phyloP scores from a whole-genome alignment of 192 early-diverging fungal species.

The Ambispora gerdemannii region DNA sequence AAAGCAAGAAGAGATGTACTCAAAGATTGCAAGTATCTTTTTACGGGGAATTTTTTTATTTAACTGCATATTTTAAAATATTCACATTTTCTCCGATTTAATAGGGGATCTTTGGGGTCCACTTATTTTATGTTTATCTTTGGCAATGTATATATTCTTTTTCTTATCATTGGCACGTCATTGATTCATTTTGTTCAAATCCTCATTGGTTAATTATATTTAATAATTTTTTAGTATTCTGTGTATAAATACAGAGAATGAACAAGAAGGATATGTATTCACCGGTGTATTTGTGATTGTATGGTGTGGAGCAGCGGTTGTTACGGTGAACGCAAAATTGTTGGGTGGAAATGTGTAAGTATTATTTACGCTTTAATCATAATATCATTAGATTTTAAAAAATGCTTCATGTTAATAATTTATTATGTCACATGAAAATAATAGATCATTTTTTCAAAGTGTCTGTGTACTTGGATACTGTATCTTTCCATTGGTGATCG shows the following conservation, averaged over 20 bases:
- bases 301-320: slow-evolving; percentile 89
- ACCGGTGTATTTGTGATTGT: slow-evolving; percentile 93
- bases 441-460: slow-evolving; percentile 92
- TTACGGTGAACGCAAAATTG: slow-evolving; percentile 94
- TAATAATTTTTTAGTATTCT: slow-evolving; percentile 60
- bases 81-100: not conserved
- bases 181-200: no score
- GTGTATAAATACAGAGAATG: slow-evolving; percentile 69
- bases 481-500: slow-evolving; percentile 87
- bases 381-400: no score
- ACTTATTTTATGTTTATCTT: slow-evolving; percentile 83
- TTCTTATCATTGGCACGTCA: no score
- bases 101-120: slow-evolving; percentile 97
- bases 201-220: slow-evolving; percentile 1
- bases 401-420: no score
- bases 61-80: slow-evolving; percentile 38
- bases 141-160: no score
- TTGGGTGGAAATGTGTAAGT: slow-evolving; percentile 87
- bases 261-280: slow-evolving; percentile 84
- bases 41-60: slow-evolving; percentile 7
- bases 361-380: no score
- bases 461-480: slow-evolving; percentile 98
- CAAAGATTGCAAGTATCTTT: slow-evolving; percentile 60
- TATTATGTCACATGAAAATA: no score
- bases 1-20: slow-evolving; percentile 61